phyloP scores from a whole-genome alignment of 352 stramenopile species.

The Phytophthora uliginosa region DNA sequence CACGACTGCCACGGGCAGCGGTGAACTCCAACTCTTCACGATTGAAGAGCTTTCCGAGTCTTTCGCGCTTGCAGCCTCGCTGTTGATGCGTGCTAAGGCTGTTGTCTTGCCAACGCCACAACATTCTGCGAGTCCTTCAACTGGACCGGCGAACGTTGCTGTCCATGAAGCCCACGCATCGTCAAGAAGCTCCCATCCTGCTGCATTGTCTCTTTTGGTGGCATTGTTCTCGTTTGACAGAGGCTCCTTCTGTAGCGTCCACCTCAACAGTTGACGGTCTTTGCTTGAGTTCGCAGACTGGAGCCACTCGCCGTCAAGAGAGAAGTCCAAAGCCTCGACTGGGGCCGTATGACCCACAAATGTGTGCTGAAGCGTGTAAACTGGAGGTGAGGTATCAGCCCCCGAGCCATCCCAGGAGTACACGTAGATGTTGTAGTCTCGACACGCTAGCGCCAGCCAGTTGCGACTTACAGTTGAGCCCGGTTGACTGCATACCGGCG shows the following conservation, averaged over 20 bases:
- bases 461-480: conserved; percentile 11
- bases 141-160: conserved; percentile 61
- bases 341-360: conserved; percentile 76
- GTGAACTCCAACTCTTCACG: conserved; percentile 48
- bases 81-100: conserved; percentile 52
- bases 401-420: conserved; percentile 46
- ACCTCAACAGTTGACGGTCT: conserved; percentile 76
- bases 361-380: conserved; percentile 56
- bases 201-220: background rate
- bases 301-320: conserved; percentile 61
- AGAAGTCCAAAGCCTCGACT: conserved; percentile 81
- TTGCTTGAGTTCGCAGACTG: conserved; percentile 69
- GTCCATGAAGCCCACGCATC: conserved; percentile 67
- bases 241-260: conserved; percentile 46
- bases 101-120: conserved; percentile 40
- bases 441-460: conserved; percentile 60
- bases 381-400: conserved; percentile 17
- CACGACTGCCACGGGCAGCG: conserved; percentile 56
- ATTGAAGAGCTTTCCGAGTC: conserved; percentile 9
- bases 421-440: conserved; percentile 85
- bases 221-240: conserved; percentile 6
- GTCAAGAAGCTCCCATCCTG: conserved; percentile 39
- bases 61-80: conserved; percentile 15
- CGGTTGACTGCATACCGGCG: conserved; percentile 16
- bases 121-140: conserved; percentile 54